Evolutionary conservation across 345 rosid species (phyloP).

Genomic region (Gossypium stocksii): DNA sequence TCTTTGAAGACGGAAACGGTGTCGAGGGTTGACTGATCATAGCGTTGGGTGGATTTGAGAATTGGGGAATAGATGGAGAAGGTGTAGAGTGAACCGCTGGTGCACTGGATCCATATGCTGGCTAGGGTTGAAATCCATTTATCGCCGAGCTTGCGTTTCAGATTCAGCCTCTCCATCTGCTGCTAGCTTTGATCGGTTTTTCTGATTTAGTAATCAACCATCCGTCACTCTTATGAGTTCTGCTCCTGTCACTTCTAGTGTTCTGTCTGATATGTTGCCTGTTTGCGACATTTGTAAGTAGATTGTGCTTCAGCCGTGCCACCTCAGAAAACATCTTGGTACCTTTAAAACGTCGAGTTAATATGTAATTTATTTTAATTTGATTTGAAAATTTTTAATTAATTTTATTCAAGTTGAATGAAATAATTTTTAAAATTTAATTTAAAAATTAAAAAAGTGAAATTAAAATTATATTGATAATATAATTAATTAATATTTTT

Average conservation of each 20-base stretch:
- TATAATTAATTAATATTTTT: too few relatives aligned
- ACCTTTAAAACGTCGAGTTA: too few relatives aligned
- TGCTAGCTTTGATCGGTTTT: neutral
- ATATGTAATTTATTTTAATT: too few relatives aligned
- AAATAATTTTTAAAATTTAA: too few relatives aligned
- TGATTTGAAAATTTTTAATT: too few relatives aligned
- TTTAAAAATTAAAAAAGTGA: too few relatives aligned
- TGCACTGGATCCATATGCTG: constrained; percentile 75
- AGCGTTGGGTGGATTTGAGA: constrained; percentile 58
- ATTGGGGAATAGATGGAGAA: constrained; percentile 60
- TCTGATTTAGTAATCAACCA: neutral
- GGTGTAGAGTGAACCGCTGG: constrained; percentile 59
- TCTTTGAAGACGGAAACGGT: constrained; percentile 71
- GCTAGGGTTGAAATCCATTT: constrained; percentile 62
- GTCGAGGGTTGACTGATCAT: constrained; percentile 74
- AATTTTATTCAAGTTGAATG: too few relatives aligned
- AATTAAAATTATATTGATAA: too few relatives aligned
- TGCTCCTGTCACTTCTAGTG: too few relatives aligned
- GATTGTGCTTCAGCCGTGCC: too few relatives aligned
- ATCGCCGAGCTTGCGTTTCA: constrained; percentile 19
- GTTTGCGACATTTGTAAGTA: neutral
- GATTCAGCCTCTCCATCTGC: constrained; percentile 8
- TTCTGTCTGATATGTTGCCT: neutral
- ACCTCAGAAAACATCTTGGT: too few relatives aligned
- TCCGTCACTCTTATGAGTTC: neutral